These are phyloP conservation scores for Ceratocystis ficicola DNA, from an alignment of 2,329 filamentous ascomycete species.

Conservation along the genomic window DNA sequence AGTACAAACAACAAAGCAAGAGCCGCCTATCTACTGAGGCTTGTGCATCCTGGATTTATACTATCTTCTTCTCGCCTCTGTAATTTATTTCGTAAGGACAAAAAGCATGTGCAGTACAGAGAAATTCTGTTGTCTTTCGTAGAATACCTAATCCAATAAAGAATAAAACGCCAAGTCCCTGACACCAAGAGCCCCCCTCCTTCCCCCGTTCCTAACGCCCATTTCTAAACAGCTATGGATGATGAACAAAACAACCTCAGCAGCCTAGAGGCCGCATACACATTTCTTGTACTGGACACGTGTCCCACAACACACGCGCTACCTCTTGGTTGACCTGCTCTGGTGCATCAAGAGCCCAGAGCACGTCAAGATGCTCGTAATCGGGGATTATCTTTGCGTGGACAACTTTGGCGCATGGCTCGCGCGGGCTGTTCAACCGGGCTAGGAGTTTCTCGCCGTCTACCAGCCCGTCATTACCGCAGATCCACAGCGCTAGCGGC, in stretches of 20 bases:
- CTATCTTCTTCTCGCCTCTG: too few relatives aligned
- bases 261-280: constrained; percentile 57
- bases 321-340: constrained; percentile 74
- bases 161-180: too few relatives aligned
- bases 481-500: constrained; percentile 80
- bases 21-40: too few relatives aligned
- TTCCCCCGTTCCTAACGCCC: background rate
- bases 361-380: constrained; percentile 87
- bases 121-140: too few relatives aligned
- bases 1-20: too few relatives aligned
- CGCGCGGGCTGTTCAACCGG: constrained; percentile 61
- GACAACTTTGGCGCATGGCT: constrained; percentile 70
- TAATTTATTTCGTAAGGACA: too few relatives aligned
- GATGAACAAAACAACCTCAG: constrained; percentile 29
- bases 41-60: too few relatives aligned
- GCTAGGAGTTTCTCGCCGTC: constrained; percentile 64
- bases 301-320: constrained; percentile 73
- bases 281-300: constrained; percentile 41
- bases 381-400: constrained; percentile 72
- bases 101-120: too few relatives aligned
- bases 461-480: constrained; percentile 70
- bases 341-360: constrained; percentile 85
- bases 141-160: too few relatives aligned
- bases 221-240: background rate
- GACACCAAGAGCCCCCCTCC: background rate